phyloP scores from a whole-genome alignment of 768 basidiomycete genomes.

The Chalciporus pseudorubinellus region DNA sequence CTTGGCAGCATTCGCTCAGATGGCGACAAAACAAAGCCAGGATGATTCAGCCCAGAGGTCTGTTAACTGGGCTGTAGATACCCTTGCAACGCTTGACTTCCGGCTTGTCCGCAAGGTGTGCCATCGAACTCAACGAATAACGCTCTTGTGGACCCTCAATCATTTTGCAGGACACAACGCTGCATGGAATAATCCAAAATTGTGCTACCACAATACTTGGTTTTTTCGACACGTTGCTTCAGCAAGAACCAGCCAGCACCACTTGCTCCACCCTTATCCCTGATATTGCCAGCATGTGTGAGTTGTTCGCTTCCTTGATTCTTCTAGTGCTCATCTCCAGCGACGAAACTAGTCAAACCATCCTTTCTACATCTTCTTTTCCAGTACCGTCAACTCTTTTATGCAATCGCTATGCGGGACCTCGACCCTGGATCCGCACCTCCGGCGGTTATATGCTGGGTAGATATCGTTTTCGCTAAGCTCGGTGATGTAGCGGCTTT shows the following conservation, averaged over 20 bases:
- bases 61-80: constrained; percentile 23
- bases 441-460: constrained; percentile 57
- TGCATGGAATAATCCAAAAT: constrained; percentile 34
- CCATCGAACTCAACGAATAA: neutral
- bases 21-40: constrained; percentile 5
- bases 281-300: constrained; percentile 20
- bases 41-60: constrained; percentile 5
- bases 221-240: constrained; percentile 29
- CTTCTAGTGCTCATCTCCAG: constrained; percentile 7
- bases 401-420: constrained; percentile 38
- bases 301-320: neutral
- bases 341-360: constrained; percentile 26
- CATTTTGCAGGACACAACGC: constrained; percentile 31
- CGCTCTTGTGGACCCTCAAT: neutral
- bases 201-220: constrained; percentile 34
- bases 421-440: constrained; percentile 19
- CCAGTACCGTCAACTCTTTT: constrained; percentile 49
- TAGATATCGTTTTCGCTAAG: constrained; percentile 57
- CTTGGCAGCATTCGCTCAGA: constrained; percentile 18
- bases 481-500: constrained; percentile 40
- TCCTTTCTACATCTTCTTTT: constrained; percentile 44
- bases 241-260: constrained; percentile 1
- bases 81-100: constrained; percentile 29
- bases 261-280: constrained; percentile 8
- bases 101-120: constrained; percentile 29